Evolutionary conservation across 2,329 filamentous ascomycete species (phyloP).

Genomic region (Thelonectria rubi): DNA sequence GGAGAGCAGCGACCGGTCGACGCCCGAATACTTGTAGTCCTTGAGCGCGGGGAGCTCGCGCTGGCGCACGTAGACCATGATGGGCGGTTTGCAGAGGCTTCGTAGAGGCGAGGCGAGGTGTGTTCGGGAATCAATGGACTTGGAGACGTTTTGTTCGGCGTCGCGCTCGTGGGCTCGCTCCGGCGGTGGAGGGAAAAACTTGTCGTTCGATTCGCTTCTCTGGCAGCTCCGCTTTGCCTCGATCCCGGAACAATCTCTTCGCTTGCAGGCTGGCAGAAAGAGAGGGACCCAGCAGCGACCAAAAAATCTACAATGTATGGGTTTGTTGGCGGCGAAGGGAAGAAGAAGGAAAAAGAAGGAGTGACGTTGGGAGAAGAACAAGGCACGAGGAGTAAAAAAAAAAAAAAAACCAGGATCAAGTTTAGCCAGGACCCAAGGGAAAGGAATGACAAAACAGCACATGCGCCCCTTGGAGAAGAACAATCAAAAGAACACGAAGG

Average conservation of each 20-base stretch:
- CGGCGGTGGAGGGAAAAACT: conserved; percentile 17
- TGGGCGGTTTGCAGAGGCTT: conserved; percentile 35
- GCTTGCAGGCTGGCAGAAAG: conserved; percentile 7
- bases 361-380: neutral
- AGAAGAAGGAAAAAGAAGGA: neutral
- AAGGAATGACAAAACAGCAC: neutral
- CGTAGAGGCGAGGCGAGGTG: too few species aligned
- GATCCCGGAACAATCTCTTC: conserved; percentile 18
- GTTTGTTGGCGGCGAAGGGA: neutral
- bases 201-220: conserved; percentile 25
- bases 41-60: conserved; percentile 87
- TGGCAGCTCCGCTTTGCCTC: conserved; percentile 25
- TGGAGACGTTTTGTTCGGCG: neutral
- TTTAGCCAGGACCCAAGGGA: neutral
- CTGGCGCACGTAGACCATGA: conserved; percentile 95
- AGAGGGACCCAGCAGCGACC: neutral
- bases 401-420: neutral
- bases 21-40: conserved; percentile 93
- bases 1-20: conserved; percentile 90
- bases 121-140: neutral
- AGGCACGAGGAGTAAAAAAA: too few species aligned
- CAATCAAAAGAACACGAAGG: neutral
- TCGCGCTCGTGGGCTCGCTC: neutral
- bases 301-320: neutral
- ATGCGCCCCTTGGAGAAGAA: neutral